Evolutionary conservation across 805 yeast genomes (phyloP).

Genomic region (Pichia manshurica): DNA sequence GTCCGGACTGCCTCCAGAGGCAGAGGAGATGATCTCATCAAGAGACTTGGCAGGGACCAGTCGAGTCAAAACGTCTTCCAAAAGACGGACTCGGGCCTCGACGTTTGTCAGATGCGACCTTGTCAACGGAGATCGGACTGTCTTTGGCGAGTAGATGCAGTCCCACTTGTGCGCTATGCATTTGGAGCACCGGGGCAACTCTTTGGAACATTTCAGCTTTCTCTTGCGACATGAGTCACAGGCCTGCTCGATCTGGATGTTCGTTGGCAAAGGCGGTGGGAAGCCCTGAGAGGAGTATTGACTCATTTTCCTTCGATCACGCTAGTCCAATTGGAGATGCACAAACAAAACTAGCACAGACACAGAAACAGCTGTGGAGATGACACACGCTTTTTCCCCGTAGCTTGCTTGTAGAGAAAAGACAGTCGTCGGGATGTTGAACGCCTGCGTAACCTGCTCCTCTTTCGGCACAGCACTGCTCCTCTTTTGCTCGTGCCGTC

Average conservation of each 20-base stretch:
- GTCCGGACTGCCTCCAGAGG: not conserved
- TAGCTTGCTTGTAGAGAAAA: no score
- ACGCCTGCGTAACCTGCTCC: no score
- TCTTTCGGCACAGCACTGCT: no score
- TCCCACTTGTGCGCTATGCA: conserved; percentile 68
- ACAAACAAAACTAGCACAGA: no score
- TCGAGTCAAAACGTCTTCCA: conserved; percentile 40
- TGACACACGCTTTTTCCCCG: no score
- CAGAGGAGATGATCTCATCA: conserved; percentile 28
- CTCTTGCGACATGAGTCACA: conserved; percentile 83
- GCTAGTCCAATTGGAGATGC: not conserved
- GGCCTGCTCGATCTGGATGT: conserved; percentile 40
- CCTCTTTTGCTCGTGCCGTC: no score
- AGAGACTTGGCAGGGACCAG: conserved; percentile 42
- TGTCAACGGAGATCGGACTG: conserved; percentile 74
- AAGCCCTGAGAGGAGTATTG: not conserved
- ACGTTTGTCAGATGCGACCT: conserved; percentile 75
- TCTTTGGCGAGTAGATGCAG: conserved; percentile 73
- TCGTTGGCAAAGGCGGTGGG: conserved; percentile 6
- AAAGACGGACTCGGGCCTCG: conserved; percentile 47
- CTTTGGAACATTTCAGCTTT: conserved; percentile 76
- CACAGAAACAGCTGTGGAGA: no score
- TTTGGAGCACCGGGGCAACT: conserved; percentile 67
- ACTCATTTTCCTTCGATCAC: not conserved
- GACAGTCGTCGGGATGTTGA: no score